Evolutionary conservation across 305 asterid genomes (phyloP), one percentile per base, ranked within the genome.

Genomic region (Nicotiana rustica): DNA sequence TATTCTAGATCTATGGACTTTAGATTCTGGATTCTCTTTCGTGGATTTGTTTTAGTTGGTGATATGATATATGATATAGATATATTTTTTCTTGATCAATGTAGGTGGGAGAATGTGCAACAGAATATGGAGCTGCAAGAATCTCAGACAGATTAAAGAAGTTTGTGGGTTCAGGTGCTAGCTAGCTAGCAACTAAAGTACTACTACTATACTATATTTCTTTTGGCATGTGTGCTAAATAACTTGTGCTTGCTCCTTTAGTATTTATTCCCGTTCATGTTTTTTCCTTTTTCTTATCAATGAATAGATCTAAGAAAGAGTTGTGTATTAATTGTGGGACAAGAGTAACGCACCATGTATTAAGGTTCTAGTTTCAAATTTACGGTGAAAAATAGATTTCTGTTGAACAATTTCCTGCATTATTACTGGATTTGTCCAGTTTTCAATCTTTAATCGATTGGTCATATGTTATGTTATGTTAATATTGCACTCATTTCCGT

Each of bases 51-150:
- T 17, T n/a, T 25, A 6, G 21, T 6, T 59, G 5, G 19, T 17
- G 21, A 18, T 2, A 5, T 59, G 60, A 55, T 55, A 4, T 17
- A 57, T 61, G 67, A 62, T 21, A 9, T 44, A 1, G 60, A 70
- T 44, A 33, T 25, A 25, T 49, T 73, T 70, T 21, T 10, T 73
- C 3, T 71, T 44, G 18, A 12, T 73, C 7, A 36, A 21, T 71
- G 64, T 73, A 73, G 79, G 79, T 49, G 62, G 79, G 44, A 49
- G 79, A 73, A 49, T 0, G 79, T 73, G 15, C 21, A 73, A 73
- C 12, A n/a, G 57, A 33, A n/a, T 38, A 69, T 17, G 29, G n/a
- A 69, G 25, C 61, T 49, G 25, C 44, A 49, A 49, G 13, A 18
- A 25, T 73, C 12, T 73, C 79, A 1, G 44, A 49, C 41, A 73